Evolutionary conservation across 2,329 filamentous ascomycete genomes (phyloP).

Genomic region (Ophiostoma novo-ulmi): DNA sequence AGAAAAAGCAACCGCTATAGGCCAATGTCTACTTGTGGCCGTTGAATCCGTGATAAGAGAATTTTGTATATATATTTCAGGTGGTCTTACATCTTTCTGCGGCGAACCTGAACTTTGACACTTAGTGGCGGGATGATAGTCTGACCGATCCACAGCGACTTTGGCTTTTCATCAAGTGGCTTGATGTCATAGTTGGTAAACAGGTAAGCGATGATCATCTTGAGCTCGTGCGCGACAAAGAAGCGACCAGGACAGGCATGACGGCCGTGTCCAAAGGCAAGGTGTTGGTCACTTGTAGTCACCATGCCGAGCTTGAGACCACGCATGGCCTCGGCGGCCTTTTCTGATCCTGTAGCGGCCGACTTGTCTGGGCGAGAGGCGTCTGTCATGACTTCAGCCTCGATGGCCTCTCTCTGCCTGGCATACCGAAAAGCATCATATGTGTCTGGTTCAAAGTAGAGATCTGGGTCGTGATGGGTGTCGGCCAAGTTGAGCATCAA

Average conservation of each 20-base stretch:
- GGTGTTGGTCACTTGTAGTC: slow-evolving; percentile 46
- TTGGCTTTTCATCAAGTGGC: slow-evolving; percentile 38
- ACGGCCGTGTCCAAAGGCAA: slow-evolving; percentile 54
- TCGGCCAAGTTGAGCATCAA: slow-evolving; percentile 43
- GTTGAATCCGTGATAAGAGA: not conserved
- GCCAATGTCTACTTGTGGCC: not conserved
- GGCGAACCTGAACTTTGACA: slow-evolving; percentile 33
- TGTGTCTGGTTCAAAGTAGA: slow-evolving; percentile 39
- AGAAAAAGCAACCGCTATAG: not conserved
- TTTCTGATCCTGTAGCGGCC: slow-evolving; percentile 24
- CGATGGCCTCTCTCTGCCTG: slow-evolving; percentile 38
- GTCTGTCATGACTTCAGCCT: slow-evolving; percentile 30
- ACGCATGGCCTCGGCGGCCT: slow-evolving; percentile 33
- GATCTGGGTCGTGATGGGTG: slow-evolving; percentile 43
- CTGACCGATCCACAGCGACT: slow-evolving; percentile 42
- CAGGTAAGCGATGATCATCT: slow-evolving; percentile 49
- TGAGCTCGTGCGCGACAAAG: slow-evolving; percentile 52
- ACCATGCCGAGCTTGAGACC: slow-evolving; percentile 47
- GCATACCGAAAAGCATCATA: slow-evolving; percentile 51
- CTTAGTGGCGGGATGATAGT: slow-evolving; percentile 38
- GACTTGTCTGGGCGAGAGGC: not conserved
- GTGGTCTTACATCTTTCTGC: not conserved
- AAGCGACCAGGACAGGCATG: slow-evolving; percentile 54
- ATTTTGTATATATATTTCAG: not conserved
- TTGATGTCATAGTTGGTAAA: slow-evolving; percentile 51